Base-by-base conservation (phyloP, 2,329 filamentous ascomycete species). In the Apiospora marii region DNA sequence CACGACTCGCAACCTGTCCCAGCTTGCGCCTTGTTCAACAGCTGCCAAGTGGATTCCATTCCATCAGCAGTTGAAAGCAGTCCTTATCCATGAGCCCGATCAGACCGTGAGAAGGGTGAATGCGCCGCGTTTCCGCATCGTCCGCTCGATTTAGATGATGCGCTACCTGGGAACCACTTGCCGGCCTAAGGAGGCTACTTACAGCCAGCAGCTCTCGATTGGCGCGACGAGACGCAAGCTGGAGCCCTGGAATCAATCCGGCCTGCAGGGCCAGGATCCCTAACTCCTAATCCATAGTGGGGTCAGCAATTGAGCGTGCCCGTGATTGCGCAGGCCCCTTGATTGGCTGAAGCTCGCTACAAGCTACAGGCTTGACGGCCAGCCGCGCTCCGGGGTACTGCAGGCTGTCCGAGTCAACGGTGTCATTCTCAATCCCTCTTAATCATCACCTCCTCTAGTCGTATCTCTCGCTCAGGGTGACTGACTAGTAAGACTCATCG, bases 401-500 rank as follows among this genome's bases (percentile, higher is more conserved):
- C 58, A 58, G 49, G 19, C 30, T 37, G 30, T 61, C 53, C 53
- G 58, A 64, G 34, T 64, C 58, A 41, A 64, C 34, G 58, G 34
- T 64, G 58, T 64, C 58, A 64, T 64, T 64, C 30, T 64, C 13
- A 12, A 41, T 37, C 58, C 13, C 16, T 30, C 53, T 61, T 64
- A 64, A 64, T 64, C 58, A 64, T 64, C 19, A 24, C 1, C 34
- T 64, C 34, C 58, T 64, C 46, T 22, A n/a, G n/a, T n/a, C n/a
- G n/a, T n/a, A 4, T 44, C 16, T 48, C 16, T 49, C 49, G 27
- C 34, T 6, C 58, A n/a, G 30, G 16, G 53, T 37, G 27, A 37
- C 53, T 61, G 53, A 61, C 53, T 61, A 61, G 53, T 37, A 61
- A 61, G 53, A 61, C 30, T 61, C 53, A 61, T 37, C 53, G 19